A percentile compares a stretch with the other conserved stretches of the same genome.
phyloP scores from a whole-genome alignment of 345 rosid species.

The Geranium rotundifolium region DNA sequence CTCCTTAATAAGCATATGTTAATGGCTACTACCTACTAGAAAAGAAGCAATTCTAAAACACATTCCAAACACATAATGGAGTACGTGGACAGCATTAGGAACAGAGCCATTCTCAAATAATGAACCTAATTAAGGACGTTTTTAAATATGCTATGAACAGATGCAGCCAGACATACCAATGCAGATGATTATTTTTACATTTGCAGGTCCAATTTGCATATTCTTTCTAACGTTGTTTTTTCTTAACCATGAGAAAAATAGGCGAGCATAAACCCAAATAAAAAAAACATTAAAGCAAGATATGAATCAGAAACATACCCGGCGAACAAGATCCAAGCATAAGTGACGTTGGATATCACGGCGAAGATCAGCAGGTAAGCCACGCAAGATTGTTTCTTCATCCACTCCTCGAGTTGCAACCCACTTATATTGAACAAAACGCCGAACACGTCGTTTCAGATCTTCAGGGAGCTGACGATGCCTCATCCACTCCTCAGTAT shows the following conservation, averaged over 20 bases:
- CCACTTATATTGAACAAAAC: constrained; percentile 84
- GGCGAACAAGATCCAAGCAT: constrained; percentile 84
- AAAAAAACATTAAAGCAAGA: not conserved
- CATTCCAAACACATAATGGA: too few relatives aligned
- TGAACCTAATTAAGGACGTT: too few relatives aligned
- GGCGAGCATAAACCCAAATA: not conserved
- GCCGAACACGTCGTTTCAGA: constrained; percentile 47
- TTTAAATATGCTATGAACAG: too few relatives aligned
- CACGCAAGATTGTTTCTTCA: constrained; percentile 63
- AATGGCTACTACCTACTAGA: too few relatives aligned
- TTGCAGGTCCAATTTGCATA: too few relatives aligned
- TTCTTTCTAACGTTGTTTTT: too few relatives aligned
- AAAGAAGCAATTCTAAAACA: too few relatives aligned
- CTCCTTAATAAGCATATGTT: too few relatives aligned
- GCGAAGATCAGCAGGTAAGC: constrained; percentile 82
- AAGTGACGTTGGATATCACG: constrained; percentile 82
- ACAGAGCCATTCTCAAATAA: too few relatives aligned
- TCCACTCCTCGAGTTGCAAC: constrained; percentile 83
- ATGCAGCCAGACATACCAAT: too few relatives aligned
- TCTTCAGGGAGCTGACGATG: constrained; percentile 91
- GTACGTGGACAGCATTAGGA: too few relatives aligned
- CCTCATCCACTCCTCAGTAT: constrained; percentile 93
- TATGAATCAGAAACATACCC: constrained; percentile 31
- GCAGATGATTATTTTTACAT: too few relatives aligned
- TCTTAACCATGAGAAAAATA: not conserved